Evolutionary conservation across 345 rosid species (phyloP), one percentile per base, ranked within the genome.

Genomic region (Xanthoceras sorbifolium): DNA sequence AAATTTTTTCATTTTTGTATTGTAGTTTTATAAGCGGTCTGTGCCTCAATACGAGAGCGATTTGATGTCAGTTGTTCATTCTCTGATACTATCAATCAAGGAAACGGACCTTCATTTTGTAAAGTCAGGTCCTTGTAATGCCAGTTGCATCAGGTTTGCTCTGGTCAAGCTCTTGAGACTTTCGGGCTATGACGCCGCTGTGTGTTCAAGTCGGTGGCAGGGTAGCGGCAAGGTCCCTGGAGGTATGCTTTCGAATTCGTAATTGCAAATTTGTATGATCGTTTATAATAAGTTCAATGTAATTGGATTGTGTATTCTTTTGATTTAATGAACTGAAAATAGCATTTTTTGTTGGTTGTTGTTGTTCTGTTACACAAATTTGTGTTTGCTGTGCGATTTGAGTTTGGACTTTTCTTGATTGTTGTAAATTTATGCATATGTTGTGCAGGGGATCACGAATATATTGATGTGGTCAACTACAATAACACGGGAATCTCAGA

Each of bases 161-260:
- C 84, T 93, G 69, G 98, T 90, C 8, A 92, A 95, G 84, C 90
- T 87, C 63, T 79, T 93, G 81, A 86, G 94, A 78, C 89, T 86
- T 60, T 89, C 94, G 1, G 97, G 96, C 32, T 89, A 93, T 54
- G 89, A 93, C 83, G 97, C 99, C 34, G 97, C 91, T 25, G 94
- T 95, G 36, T 95, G 99, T 69, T 75, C 88, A 18, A 86, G 96
- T 6, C 87, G 87, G 84, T 95, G 99, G 97, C 93, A 86, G 86
- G 90, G 93, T 60, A 70, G 82, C 52, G 88, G 91, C 83, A 95
- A 89, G 87, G 96, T 93, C 64, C 98, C 97, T 26, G 98, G 98
- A 87, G 99, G 99, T 95, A 87, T 63, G 86, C 77, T 36, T 55
- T 78, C 29, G 28, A 67, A 44, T 46, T 40, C 66, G 26, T 14